phyloP scores from a whole-genome alignment of 2,329 filamentous ascomycete species.

The Diaporthe nobilis region DNA sequence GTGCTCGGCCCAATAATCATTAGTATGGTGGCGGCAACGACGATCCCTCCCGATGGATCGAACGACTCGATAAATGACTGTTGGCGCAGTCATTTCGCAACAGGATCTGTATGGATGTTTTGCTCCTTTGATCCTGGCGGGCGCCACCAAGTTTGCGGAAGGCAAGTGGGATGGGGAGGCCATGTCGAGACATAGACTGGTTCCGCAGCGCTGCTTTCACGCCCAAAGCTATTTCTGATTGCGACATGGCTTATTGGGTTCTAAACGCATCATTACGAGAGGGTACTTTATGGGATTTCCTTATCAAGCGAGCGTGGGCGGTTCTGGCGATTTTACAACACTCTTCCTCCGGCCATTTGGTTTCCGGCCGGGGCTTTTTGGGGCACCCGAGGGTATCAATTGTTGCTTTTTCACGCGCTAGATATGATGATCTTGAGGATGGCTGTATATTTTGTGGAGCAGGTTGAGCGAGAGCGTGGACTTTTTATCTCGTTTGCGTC shows the following conservation, averaged over 20 bases:
- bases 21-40: slow-evolving; percentile 18
- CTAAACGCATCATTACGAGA: not conserved
- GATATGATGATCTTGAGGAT: slow-evolving; percentile 1
- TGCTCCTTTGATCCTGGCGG: not conserved
- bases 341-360: not conserved
- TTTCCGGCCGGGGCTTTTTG: not conserved
- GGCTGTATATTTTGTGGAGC: slow-evolving; percentile 6
- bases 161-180: not conserved
- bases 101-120: not conserved
- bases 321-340: slow-evolving; percentile 15
- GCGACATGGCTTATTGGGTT: not conserved
- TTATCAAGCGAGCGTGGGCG: slow-evolving; percentile 27
- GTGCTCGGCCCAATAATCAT: slow-evolving; percentile 32
- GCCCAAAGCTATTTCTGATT: not conserved
- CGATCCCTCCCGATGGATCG: not conserved
- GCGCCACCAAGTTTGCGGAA: not conserved
- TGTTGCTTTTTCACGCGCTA: slow-evolving; percentile 13
- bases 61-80: not conserved
- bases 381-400: not conserved
- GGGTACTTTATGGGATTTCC: not conserved
- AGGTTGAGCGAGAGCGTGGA: not conserved
- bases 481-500: slow-evolving; percentile 4
- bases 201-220: not conserved
- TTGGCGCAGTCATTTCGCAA: not conserved
- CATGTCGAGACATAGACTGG: not conserved